Conservation (phyloP, 129 eudicot genomes). For the Pseudognaphalium luteoalbum region DNA sequence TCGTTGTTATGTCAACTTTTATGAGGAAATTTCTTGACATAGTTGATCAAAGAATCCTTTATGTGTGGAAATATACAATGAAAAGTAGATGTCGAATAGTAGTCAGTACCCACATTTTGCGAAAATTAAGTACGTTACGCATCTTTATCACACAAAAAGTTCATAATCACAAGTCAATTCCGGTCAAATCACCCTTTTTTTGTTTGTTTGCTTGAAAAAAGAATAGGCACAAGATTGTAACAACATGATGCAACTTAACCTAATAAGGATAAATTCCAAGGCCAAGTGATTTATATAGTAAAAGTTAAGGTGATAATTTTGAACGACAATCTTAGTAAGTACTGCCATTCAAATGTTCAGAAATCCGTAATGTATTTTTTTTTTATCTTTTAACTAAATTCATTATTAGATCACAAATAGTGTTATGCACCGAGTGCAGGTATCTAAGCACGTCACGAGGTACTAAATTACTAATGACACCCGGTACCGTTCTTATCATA, state of each 20-base stretch:
- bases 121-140: constrained; percentile 1
- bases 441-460: too few relatives aligned
- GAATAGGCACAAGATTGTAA: background rate
- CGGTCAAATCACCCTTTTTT: constrained; percentile 6
- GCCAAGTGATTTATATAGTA: too few relatives aligned
- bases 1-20: constrained; percentile 26
- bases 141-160: constrained; percentile 1
- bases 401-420: too few relatives aligned
- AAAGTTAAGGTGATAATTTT: too few relatives aligned
- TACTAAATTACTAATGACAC: too few relatives aligned
- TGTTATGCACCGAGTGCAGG: too few relatives aligned
- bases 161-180: background rate
- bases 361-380: too few relatives aligned
- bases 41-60: constrained; percentile 22
- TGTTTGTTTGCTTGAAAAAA: background rate
- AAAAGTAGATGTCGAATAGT: constrained; percentile 14
- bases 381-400: too few relatives aligned
- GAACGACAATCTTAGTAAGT: too few relatives aligned
- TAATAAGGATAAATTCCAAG: too few relatives aligned
- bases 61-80: constrained; percentile 15
- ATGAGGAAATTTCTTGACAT: background rate
- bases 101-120: constrained; percentile 17
- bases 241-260: background rate
- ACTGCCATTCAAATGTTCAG: too few relatives aligned
- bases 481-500: too few relatives aligned